These are phyloP conservation scores for Neurospora sp. DNA, from an alignment of 495 filamentous ascomycete genomes.

Conservation along the genomic window DNA sequence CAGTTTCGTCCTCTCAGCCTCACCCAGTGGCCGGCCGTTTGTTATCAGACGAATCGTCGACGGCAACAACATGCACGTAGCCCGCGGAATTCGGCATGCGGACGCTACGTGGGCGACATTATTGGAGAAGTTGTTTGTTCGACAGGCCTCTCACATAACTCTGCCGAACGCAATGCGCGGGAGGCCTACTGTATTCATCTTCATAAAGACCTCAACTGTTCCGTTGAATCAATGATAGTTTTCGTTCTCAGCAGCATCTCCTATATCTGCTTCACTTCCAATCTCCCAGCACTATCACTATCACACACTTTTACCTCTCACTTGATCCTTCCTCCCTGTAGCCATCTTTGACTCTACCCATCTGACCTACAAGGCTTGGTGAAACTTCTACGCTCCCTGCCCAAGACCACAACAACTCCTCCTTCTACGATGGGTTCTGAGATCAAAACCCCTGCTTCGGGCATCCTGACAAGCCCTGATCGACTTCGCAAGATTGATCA, in stretches of 20 bases:
- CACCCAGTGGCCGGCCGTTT: not conserved
- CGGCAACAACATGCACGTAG: not conserved
- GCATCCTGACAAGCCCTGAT: conserved; percentile 9
- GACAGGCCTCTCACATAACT: not conserved
- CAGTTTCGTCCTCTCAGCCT: not conserved
- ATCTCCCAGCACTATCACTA: not conserved
- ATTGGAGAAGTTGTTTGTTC: not conserved
- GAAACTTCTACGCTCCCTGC: not conserved
- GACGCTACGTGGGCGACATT: not conserved
- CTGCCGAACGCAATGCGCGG: not conserved
- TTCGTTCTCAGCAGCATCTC: not conserved
- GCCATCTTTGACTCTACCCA: not conserved
- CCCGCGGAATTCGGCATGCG: not conserved
- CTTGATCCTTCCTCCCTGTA: not conserved
- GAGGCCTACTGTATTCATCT: not conserved
- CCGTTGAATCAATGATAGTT: accelerated
- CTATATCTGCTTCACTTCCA: accelerated
- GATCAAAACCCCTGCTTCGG: not conserved
- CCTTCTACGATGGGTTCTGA: not conserved
- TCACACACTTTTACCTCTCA: not conserved
- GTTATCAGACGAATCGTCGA: not conserved
- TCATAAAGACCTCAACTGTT: not conserved
- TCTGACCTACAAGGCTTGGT: not conserved
- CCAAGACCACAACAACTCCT: not conserved
- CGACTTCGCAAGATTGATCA: conserved; percentile 28